Conservation (phyloP, 495 filamentous ascomycete species). For the Xylaria bambusicola region DNA sequence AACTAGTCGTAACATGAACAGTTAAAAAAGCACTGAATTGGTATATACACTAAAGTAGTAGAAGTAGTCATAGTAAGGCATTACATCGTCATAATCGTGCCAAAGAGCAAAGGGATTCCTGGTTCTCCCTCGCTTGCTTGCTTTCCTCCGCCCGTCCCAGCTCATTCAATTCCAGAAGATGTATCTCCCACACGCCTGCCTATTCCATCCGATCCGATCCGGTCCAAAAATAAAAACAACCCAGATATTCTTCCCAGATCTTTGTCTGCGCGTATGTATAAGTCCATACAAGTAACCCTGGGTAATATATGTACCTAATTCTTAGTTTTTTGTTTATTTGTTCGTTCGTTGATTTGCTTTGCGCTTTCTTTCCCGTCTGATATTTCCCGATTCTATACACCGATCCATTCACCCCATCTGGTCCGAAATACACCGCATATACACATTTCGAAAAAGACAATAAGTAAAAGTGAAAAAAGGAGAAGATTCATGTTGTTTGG, state of each 20-base stretch:
- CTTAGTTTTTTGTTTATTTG: too few relatives aligned
- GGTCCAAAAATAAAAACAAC: background rate
- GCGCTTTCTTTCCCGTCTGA: background rate
- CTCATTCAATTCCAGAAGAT: too few relatives aligned
- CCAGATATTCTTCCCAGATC: background rate
- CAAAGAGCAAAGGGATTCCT: constrained; percentile 5
- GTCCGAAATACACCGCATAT: constrained; percentile 3
- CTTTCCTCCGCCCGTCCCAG: background rate
- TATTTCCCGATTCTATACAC: constrained; percentile 4
- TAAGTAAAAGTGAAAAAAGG: background rate
- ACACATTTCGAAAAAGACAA: background rate
- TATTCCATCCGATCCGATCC: too few relatives aligned
- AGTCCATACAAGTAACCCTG: too few relatives aligned
- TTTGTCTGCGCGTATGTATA: background rate
- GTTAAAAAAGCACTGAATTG: background rate
- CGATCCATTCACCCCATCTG: constrained; percentile 11
- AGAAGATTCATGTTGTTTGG: too few relatives aligned
- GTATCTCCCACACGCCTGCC: too few relatives aligned
- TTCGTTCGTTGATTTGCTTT: too few relatives aligned
- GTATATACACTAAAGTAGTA: constrained; percentile 1
- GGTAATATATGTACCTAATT: too few relatives aligned
- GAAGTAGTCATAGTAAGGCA: constrained; percentile 9
- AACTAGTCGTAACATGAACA: too few relatives aligned
- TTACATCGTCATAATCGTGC: constrained; percentile 16
- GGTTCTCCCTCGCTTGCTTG: too few relatives aligned